Base-by-base conservation (phyloP, 139 green algal genomes). In the Coelastrella sp. region DNA sequence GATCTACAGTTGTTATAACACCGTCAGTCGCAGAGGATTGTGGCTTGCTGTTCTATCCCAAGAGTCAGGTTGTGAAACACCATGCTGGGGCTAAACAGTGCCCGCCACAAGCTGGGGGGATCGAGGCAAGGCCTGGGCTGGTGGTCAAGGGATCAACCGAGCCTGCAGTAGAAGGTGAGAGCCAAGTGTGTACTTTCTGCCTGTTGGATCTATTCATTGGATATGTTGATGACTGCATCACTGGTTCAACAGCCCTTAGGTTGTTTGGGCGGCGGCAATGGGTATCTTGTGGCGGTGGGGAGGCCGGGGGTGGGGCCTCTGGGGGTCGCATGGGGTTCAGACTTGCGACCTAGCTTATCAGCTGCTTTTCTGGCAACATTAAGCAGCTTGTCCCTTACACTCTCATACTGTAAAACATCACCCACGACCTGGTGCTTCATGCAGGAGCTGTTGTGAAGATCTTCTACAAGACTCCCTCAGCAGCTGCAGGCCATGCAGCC, bases 121-220 rank as follows among this genome's bases (percentile, higher is more conserved):
- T 88, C 16, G 23, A 80, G 6, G 83, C 83, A 22, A 54, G 56
- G 10, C 83, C 54, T 13, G 83, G 83, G 3, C 56, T 75, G 54
- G 58, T 80, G 83, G n/a, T 88, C 7, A 7, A 19, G 20, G 83
- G 83, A 20, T 7, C 13, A 56, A 32, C 61, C 5, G 66, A 80
- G 54, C 68, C 83, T 22, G 83, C 83, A 57, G 83, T 88, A 20
- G 32, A 78, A 87, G 82, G 82, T 87, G 32, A 56, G 82, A 13
- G 11, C 10, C 17, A 13, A 10, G 47, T 32, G 20, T 65, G 54
- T 83, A 47, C 54, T 23, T 47, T 22, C 54, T 64, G 56, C 8
- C 47, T 68, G 47, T 20, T 19, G 56, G 11, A 47, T 47, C 77
- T 71, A 57, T 57, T 54, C 20, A 2, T 7, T 85, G 58, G 32